These are phyloP conservation scores for Eucalyptus sideroxylon DNA, from an alignment of 345 rosid genomes.

Conservation along the genomic window DNA sequence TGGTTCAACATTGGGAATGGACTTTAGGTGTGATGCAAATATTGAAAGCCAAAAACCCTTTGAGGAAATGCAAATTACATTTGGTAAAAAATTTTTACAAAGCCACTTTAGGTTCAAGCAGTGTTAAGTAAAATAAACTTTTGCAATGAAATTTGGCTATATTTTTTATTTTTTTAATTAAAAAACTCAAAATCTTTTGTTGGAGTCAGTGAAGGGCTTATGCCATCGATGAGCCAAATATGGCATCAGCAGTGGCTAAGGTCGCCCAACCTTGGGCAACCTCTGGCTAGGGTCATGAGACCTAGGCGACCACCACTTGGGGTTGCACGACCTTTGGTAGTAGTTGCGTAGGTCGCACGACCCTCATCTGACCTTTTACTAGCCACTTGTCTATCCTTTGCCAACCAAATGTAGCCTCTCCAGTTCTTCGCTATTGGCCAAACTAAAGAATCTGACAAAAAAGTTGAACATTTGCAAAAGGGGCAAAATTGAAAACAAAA, in stretches of 20 bases:
- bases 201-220: neutral
- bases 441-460: neutral
- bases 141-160: neutral
- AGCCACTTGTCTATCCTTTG: neutral
- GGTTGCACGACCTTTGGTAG: neutral
- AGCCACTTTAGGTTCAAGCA: neutral
- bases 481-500: neutral
- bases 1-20: neutral
- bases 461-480: neutral
- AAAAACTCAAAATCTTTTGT: accelerated
- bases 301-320: neutral
- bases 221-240: neutral
- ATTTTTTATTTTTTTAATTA: too few relatives aligned
- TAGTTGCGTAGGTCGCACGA: accelerated
- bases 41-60: neutral
- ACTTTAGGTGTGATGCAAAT: neutral
- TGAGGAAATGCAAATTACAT: too few relatives aligned
- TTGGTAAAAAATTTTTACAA: neutral
- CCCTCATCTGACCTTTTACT: accelerated
- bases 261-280: too few relatives aligned
- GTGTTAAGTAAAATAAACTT: neutral
- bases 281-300: neutral
- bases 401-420: neutral
- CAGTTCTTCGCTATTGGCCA: neutral
- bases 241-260: neutral